Conservation (phyloP, 192 early-diverging fungal species). For the Cladochytrium replicatum region DNA sequence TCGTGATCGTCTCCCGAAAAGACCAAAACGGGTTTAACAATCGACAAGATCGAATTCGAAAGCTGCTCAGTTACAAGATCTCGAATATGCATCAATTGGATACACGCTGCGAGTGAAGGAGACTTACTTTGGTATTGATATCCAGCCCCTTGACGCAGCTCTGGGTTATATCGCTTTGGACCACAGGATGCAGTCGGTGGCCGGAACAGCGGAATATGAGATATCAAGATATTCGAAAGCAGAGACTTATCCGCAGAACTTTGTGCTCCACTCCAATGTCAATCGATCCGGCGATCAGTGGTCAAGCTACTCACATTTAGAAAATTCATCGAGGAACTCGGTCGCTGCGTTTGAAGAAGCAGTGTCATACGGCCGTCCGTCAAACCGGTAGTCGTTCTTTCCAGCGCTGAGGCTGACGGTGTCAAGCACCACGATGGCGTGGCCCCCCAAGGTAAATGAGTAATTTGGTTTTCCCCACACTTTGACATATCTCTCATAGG, state of each 20-base stretch:
- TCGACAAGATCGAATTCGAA: conserved; percentile 44
- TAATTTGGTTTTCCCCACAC: conserved; percentile 50
- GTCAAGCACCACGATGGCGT: conserved; percentile 65
- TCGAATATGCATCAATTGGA: background rate
- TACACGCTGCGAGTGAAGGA: background rate
- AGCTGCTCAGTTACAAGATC: conserved; percentile 57
- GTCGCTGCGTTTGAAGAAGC: conserved; percentile 36
- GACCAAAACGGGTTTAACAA: conserved; percentile 53
- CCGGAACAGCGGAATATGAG: conserved; percentile 81
- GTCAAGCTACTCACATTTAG: conserved; percentile 24
- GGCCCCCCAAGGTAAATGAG: conserved; percentile 38
- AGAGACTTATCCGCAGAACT: conserved; percentile 7
- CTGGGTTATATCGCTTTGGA: conserved; percentile 37
- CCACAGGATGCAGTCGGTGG: conserved; percentile 62
- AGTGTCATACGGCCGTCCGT: conserved; percentile 11
- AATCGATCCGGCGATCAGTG: background rate
- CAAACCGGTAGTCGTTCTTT: too few species aligned
- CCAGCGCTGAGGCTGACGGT: conserved; percentile 59
- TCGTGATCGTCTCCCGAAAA: conserved; percentile 95
- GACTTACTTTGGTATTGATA: conserved; percentile 76
- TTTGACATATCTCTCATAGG: conserved; percentile 35
- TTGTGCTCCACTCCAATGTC: background rate
- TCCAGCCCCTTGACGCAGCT: conserved; percentile 52
- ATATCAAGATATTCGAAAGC: conserved; percentile 55
- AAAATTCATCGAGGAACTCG: conserved; percentile 35